Conservation (phyloP, 2,329 filamentous ascomycete genomes). For the Talaromyces sp. region DNA sequence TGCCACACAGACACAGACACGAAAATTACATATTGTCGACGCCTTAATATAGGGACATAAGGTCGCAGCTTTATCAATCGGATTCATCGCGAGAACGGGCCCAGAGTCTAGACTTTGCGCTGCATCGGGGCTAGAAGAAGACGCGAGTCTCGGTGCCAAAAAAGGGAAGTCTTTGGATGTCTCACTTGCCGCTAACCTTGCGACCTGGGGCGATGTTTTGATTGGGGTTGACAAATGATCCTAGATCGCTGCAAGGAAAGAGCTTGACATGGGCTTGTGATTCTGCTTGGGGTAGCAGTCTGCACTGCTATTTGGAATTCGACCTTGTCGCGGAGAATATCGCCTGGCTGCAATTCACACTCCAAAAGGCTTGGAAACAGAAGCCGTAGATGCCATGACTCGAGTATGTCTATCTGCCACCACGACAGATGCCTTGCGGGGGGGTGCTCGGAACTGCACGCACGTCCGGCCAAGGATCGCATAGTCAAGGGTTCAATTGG, state of each 20-base stretch:
- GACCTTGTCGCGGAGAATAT: not conserved
- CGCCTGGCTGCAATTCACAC: not conserved
- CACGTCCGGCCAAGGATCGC: slow-evolving; percentile 3
- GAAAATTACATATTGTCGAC: not conserved
- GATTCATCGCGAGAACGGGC: not conserved
- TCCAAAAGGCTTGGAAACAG: not conserved
- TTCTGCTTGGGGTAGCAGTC: slow-evolving; percentile 1
- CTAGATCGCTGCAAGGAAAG: not conserved
- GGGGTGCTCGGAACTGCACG: not conserved
- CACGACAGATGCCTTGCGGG: not conserved
- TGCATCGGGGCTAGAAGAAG: not conserved
- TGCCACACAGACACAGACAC: not conserved
- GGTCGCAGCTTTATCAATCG: not conserved
- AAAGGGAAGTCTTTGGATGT: not conserved
- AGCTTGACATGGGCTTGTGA: not conserved
- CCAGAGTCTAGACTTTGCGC: not conserved
- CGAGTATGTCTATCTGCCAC: not conserved
- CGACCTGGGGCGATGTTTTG: not conserved
- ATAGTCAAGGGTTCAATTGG: slow-evolving; percentile 5
- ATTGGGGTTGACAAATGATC: slow-evolving; percentile 6
- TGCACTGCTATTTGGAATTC: slow-evolving; percentile 1
- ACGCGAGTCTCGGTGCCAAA: slow-evolving; percentile 2
- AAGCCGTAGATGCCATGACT: not conserved
- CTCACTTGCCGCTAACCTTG: slow-evolving; percentile 3
- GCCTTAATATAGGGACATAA: not conserved